Base-by-base conservation (phyloP, 2,329 filamentous ascomycete species). In the Aspergillus tamarii region DNA sequence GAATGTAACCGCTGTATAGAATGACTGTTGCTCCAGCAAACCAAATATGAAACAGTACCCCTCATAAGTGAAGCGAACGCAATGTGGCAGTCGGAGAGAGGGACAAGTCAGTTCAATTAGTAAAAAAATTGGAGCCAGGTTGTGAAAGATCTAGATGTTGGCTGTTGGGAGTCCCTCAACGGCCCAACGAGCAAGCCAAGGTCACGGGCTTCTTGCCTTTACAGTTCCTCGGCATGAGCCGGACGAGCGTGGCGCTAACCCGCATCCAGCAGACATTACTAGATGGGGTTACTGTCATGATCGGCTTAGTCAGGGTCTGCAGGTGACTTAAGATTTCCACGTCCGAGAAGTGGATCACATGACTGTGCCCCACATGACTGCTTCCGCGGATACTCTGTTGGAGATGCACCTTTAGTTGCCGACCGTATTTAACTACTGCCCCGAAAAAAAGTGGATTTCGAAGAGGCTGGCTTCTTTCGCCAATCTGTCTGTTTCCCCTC, bases 91-190 rank as follows among this genome's bases (percentile, higher is more conserved):
- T 39, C 34, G 6, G 52, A 39, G 32, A 55, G 52, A 36, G 32
- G 30, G 21, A 55, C 52, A 55, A 55, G 52, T 55, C 16, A 19
- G 50, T 21, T 21, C 12, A 55, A 23, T 23, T 26, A 55, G 30
- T 21, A 39, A 21, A 41, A 26, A 60, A 34, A 26, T 26, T 14
- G 16, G 23, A 30, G 39, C 30, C 21, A 28, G 30, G 48, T 19
- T 19, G 30, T 34, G 32, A 32, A 39, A 23, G 46, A 23, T 55
- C 32, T 36, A 55, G 30, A 55, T 26, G 58, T 60, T 60, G 58
- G 48, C 58, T 54, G 58, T 54, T 60, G 48, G 58, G 48, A 60
- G 48, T 53, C 36, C n/a, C 58, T 60, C 58, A 60, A 60, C 58
- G 48, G 50, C 58, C 48, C 58, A 60, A 60, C 58, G 19, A 54